phyloP scores from a whole-genome alignment of 2,329 filamentous ascomycete genomes.

The Aspergillus intermedius region DNA sequence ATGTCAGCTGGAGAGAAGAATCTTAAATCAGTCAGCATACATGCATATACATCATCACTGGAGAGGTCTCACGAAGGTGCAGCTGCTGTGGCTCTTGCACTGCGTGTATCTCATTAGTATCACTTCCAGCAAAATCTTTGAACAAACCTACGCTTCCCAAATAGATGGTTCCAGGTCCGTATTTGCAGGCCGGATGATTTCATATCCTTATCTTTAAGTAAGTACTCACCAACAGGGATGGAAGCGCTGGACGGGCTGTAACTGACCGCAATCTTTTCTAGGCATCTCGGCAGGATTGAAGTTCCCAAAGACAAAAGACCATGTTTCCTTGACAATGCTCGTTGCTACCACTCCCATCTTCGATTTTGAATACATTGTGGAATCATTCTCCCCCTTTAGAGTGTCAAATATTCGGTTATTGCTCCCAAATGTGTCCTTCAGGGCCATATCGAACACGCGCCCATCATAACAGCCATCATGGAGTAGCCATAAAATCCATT shows the following conservation, averaged over 20 bases:
- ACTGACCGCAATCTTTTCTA: conserved; percentile 3
- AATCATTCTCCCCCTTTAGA: background rate
- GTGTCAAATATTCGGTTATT: conserved; percentile 12
- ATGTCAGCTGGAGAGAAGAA: conserved; percentile 14
- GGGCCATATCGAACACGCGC: conserved; percentile 10
- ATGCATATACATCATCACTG: background rate
- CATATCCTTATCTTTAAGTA: conserved; percentile 6
- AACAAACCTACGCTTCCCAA: conserved; percentile 9
- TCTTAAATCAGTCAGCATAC: conserved; percentile 6
- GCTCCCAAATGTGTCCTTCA: conserved; percentile 12
- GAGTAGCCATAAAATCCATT: conserved; percentile 12
- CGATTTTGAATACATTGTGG: conserved; percentile 1
- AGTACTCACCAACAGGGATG: no score
- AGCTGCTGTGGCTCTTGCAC: conserved; percentile 14
- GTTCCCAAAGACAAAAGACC: conserved; percentile 15
- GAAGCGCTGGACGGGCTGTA: background rate
- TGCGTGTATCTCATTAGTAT: conserved; percentile 3
- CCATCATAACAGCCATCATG: conserved; percentile 18
- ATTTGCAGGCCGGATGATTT: conserved; percentile 8
- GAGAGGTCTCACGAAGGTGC: conserved; percentile 10
- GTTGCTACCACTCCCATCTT: conserved; percentile 14
- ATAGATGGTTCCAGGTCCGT: conserved; percentile 6
- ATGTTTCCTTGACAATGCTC: conserved; percentile 13
- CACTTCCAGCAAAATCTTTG: background rate
- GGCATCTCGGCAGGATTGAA: conserved; percentile 10